Evolutionary conservation across 805 yeast genomes (phyloP).

Genomic region (Yamadazyma insecticola): DNA sequence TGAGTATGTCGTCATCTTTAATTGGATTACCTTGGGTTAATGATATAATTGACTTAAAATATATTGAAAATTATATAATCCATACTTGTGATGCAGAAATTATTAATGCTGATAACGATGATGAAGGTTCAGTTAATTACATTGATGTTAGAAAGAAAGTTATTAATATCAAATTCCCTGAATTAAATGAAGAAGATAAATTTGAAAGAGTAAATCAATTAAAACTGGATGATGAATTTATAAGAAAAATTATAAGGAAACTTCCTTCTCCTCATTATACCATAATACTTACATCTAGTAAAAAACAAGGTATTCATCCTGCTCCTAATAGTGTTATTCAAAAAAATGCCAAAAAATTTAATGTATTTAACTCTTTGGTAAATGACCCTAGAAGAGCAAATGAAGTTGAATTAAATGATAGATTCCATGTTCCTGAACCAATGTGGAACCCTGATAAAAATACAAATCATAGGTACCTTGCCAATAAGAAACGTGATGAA

Average conservation of each 20-base stretch:
- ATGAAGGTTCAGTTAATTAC: slow-evolving; percentile 40
- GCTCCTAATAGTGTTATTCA: slow-evolving; percentile 24
- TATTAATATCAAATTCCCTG: slow-evolving; percentile 53
- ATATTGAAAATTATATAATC: slow-evolving; percentile 37
- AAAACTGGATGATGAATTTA: slow-evolving; percentile 38
- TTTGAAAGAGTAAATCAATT: slow-evolving; percentile 18
- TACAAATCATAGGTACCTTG: slow-evolving; percentile 26
- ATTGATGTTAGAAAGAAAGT: slow-evolving; percentile 61
- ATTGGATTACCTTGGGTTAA: slow-evolving; percentile 53
- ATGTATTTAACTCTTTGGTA: slow-evolving; percentile 55
- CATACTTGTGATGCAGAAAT: slow-evolving; percentile 50
- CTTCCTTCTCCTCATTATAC: slow-evolving; percentile 73
- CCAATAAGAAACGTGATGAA: slow-evolving; percentile 25
- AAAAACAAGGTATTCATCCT: slow-evolving; percentile 23
- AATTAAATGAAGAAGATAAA: slow-evolving; percentile 25
- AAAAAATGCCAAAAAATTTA: slow-evolving; percentile 26
- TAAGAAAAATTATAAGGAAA: slow-evolving; percentile 56
- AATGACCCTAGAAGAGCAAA: slow-evolving; percentile 44
- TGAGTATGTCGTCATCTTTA: slow-evolving; percentile 56
- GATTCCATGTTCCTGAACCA: slow-evolving; percentile 25
- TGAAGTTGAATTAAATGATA: slow-evolving; percentile 55
- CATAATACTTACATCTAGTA: slow-evolving; percentile 47
- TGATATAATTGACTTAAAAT: slow-evolving; percentile 37
- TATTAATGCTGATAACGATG: slow-evolving; percentile 36
- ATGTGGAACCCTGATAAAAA: slow-evolving; percentile 21